Evolutionary conservation across 805 yeast genomes (phyloP), one percentile per base, ranked within the genome.

Genomic region (Scheffersomyces spartinae): DNA sequence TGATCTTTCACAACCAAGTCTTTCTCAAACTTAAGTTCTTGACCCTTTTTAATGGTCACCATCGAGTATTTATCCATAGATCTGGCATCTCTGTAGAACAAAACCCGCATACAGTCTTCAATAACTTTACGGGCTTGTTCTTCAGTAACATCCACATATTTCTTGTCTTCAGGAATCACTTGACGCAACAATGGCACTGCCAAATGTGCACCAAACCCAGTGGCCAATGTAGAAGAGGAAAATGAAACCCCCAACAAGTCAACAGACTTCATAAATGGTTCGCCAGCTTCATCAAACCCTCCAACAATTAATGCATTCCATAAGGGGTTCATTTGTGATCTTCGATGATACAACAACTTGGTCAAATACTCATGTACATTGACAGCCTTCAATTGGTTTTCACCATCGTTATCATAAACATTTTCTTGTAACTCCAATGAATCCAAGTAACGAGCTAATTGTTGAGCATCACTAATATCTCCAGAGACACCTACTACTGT

Each of bases 261-360:
- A 23, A 85, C 94, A 46, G 82, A 86, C 38, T 77, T 74, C 45
- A 91, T 64, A 42, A 80, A 81, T 23, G 91, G 84, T 24, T 59
- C 65, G 20, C 49, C 42, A 30, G 74, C 74, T 35, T 69, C 73
- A 47, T 80, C 79, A 39, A 79, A 64, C 7, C 99, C 99, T 9
- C 85, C 95, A 26, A 91, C 96, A 29, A 91, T 64, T 19, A 81
- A 58, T 1, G 97, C 79, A 54, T 91, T 91, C 97, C 97, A 91
- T 36, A 85, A 64, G 13, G 99, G 99, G 49, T 91, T 74, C 88
- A 91, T 77, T 54, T 91, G 85, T 27, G 80, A 68, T 55, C 99
- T 72, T 55, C 97, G 76, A 37, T 69, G 62, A 57, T 91, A 91
- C 65, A 88, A 64, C 22, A 88, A 77, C 32, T 79, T 72, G 24